Conservation (phyloP, 306 rosid species). For the Canavalia ensiformis region DNA sequence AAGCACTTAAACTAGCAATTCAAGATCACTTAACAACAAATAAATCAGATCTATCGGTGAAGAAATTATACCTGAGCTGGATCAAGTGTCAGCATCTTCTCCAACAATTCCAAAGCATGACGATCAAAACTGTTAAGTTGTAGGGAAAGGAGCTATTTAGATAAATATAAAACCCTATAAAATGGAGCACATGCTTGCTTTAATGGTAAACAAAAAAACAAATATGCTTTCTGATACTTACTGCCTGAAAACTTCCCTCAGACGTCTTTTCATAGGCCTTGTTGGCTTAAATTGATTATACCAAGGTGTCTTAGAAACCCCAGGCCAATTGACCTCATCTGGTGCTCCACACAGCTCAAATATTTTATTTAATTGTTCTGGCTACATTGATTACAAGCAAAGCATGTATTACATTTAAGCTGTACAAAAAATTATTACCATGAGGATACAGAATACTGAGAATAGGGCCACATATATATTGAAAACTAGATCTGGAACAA, state of each 20-base stretch:
- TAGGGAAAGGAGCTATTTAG: slow-evolving; percentile 18
- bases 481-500: neutral
- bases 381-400: slow-evolving; percentile 54
- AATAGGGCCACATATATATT: neutral
- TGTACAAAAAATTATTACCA: slow-evolving; percentile 1
- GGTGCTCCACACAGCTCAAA: slow-evolving; percentile 84
- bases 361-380: slow-evolving; percentile 77
- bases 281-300: slow-evolving; percentile 74
- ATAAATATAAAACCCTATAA: slow-evolving; percentile 23
- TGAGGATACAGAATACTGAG: neutral
- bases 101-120: slow-evolving; percentile 79
- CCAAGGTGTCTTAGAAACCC: slow-evolving; percentile 68
- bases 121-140: slow-evolving; percentile 62
- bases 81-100: slow-evolving; percentile 73
- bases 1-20: slow-evolving; percentile 1
- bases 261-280: slow-evolving; percentile 72
- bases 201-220: neutral
- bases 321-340: slow-evolving; percentile 80
- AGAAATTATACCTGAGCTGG: slow-evolving; percentile 66
- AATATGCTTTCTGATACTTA: slow-evolving; percentile 48
- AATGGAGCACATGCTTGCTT: neutral
- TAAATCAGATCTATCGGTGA: neutral
- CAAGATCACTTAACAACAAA: slow-evolving; percentile 24
- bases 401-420: slow-evolving; percentile 8
- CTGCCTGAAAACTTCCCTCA: slow-evolving; percentile 71